These are phyloP conservation scores for Mortierella alpina DNA, from an alignment of 192 early-diverging fungal species.

Conservation along the genomic window DNA sequence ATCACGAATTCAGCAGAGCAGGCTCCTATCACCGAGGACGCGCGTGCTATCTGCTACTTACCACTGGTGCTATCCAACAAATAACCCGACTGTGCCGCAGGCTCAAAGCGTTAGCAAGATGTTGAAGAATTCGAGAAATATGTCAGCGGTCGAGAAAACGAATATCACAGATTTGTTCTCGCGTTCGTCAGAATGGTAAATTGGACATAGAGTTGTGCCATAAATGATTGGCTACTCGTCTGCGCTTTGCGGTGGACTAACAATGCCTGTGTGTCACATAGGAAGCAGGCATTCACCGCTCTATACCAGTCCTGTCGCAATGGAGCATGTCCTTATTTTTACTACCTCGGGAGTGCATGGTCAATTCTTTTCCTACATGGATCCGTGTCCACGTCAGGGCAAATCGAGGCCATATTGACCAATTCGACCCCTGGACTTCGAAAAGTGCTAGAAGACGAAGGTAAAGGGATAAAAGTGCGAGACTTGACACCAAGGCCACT, in stretches of 20 bases:
- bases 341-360: slow-evolving; percentile 43
- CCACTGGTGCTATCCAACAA: slow-evolving; percentile 44
- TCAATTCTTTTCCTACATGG: slow-evolving; percentile 45
- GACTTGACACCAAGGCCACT: too few relatives aligned
- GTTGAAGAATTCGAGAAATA: slow-evolving; percentile 22
- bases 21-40: too few relatives aligned
- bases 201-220: background rate
- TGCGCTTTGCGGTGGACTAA: background rate
- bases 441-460: slow-evolving; percentile 37
- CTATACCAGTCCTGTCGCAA: slow-evolving; percentile 36
- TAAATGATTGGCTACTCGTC: background rate
- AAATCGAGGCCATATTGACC: slow-evolving; percentile 42
- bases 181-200: slow-evolving; percentile 36
- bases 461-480: background rate
- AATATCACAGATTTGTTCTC: slow-evolving; percentile 37
- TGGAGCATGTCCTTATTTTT: slow-evolving; percentile 49
- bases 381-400: slow-evolving; percentile 26
- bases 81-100: slow-evolving; percentile 27
- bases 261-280: slow-evolving; percentile 1
- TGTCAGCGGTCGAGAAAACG: slow-evolving; percentile 27
- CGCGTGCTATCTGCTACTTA: slow-evolving; percentile 18
- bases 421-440: slow-evolving; percentile 50
- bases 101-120: slow-evolving; percentile 39
- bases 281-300: slow-evolving; percentile 45
- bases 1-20: too few relatives aligned